These are phyloP conservation scores for Nicotiana otophora DNA, from an alignment of 257 asterid genomes.

Conservation along the genomic window DNA sequence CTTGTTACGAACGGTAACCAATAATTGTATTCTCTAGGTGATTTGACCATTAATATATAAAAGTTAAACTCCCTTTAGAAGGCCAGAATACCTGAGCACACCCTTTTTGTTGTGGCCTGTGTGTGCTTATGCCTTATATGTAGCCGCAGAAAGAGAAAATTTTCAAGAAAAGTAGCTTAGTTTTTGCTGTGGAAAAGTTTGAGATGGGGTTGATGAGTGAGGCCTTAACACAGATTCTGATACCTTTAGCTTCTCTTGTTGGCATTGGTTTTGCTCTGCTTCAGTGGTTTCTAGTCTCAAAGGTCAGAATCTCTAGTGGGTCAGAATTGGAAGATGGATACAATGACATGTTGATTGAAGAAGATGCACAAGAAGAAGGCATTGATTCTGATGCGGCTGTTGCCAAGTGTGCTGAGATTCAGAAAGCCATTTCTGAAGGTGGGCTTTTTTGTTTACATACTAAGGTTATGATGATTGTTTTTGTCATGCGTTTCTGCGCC, in stretches of 20 bases:
- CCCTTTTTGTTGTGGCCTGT: not conserved
- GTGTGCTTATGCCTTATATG: not conserved
- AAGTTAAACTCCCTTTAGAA: not conserved
- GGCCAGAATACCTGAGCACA: not conserved
- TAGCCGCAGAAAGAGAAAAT: not conserved
- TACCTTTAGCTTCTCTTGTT: slow-evolving; percentile 20
- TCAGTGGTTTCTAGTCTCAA: slow-evolving; percentile 28
- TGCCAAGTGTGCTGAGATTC: slow-evolving; percentile 33
- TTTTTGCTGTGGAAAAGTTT: not conserved
- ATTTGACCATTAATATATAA: not conserved
- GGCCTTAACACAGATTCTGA: slow-evolving; percentile 17
- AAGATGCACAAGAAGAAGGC: slow-evolving; percentile 27
- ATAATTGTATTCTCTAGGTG: not conserved
- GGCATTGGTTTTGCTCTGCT: slow-evolving; percentile 25
- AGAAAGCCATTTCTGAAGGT: slow-evolving; percentile 31
- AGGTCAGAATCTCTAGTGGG: slow-evolving; percentile 6
- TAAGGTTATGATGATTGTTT: not conserved
- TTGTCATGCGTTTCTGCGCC: not conserved
- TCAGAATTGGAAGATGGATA: not conserved
- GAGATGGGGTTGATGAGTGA: slow-evolving; percentile 24
- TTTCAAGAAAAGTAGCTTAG: not conserved
- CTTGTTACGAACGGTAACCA: too few species aligned
- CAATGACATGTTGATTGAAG: slow-evolving; percentile 25
- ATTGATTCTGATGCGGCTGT: slow-evolving; percentile 12
- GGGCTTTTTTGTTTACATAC: not conserved